Base-by-base conservation (phyloP, 768 basidiomycete genomes). In the Hypholoma sublateritium region DNA sequence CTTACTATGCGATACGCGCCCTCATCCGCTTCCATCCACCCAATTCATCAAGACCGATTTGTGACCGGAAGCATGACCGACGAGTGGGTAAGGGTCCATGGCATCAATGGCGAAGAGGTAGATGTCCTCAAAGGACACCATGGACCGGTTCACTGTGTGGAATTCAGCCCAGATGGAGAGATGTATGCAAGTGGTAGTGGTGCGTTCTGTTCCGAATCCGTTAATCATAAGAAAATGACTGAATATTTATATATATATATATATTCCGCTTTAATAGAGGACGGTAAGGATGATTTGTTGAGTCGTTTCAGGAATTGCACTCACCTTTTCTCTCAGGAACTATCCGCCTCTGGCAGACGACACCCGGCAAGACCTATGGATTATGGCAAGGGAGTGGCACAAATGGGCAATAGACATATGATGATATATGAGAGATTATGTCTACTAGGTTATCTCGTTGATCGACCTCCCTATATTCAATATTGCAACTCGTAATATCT, bases 331-430 rank as follows among this genome's bases (percentile, higher is more conserved):
- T 59, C 39, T 52, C 67, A 91, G 92, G 94, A 43, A 98, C 96
- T 4, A 96, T 98, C 66, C 87, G 96, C 44, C 76, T 98, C 54
- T 98, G 95, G 95, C 96, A 97, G 74, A 96, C 92, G n/a, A 93
- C 86, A 8, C 95, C 95, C 9, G 90, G 91, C 11, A 96, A 92
- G 72, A 81, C 84, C 7, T 98, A 98, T 65, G 96, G 96, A 46
- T 77, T 97, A 59, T 98, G 91, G 91, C 87, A 90, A 72, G 89
- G 88, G 56, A 56, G 59, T 16, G 52, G 53, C 50, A 53, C 68
- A 16, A 68, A 67, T 43, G 69, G 66, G 59, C 55, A 63, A 36
- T 63, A 58, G 72, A 61, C 78, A n/a, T n/a, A n/a, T n/a, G n/a
- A n/a, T 70, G 70, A 60, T 57, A 55, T 62, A 43, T 46, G 60